A percentile compares a stretch with the other conserved stretches of the same genome.
Evolutionary conservation across 805 yeast genomes (phyloP).

Genomic region (Starmerella apicola): DNA sequence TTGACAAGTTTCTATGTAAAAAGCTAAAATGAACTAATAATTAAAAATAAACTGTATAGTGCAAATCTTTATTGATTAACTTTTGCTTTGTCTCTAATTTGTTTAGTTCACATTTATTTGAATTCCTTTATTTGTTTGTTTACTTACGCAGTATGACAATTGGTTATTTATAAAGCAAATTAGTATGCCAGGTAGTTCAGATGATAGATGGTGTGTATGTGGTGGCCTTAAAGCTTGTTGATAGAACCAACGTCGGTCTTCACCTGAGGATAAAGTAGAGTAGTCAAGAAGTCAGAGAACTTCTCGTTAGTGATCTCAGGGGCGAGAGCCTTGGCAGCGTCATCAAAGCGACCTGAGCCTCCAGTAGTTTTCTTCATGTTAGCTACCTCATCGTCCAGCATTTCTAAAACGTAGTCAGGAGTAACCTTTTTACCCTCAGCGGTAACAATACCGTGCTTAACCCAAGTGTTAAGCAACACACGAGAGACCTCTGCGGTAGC

Average conservation of each 20-base stretch:
- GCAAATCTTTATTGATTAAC: too few relatives aligned
- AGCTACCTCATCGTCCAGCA: slow-evolving; percentile 44
- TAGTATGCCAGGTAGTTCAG: not conserved
- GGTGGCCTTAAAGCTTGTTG: slow-evolving; percentile 20
- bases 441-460: slow-evolving; percentile 46
- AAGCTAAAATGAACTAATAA: too few relatives aligned
- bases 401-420: slow-evolving; percentile 37
- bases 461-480: slow-evolving; percentile 65
- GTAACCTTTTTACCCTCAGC: slow-evolving; percentile 43
- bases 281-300: slow-evolving; percentile 55
- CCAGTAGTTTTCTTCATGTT: slow-evolving; percentile 39
- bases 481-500: slow-evolving; percentile 72
- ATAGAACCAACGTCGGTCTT: slow-evolving; percentile 24
- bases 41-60: too few relatives aligned
- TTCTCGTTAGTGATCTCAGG: slow-evolving; percentile 55
- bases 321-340: slow-evolving; percentile 45
- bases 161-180: not conserved
- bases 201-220: not conserved
- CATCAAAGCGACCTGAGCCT: slow-evolving; percentile 38
- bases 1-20: too few relatives aligned
- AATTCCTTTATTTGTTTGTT: too few relatives aligned
- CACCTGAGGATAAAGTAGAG: slow-evolving; percentile 45
- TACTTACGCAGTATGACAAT: not conserved
- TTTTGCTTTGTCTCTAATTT: too few relatives aligned
- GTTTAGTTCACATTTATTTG: too few relatives aligned